Base-by-base conservation (phyloP, 805 yeast genomes). In the Wickerhamiella galacta region DNA sequence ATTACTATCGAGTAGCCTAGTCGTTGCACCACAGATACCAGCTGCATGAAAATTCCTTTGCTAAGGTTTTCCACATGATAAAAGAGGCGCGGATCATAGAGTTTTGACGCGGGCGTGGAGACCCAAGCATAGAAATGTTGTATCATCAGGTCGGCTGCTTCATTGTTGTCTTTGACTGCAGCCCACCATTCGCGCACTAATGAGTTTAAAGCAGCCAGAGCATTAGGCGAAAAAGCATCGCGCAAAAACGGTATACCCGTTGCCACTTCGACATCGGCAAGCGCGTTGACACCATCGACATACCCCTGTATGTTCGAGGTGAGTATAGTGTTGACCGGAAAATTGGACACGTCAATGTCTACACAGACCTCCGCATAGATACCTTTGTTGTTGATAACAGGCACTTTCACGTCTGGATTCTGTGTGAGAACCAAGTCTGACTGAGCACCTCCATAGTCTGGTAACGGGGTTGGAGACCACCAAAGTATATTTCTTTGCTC, bases 141-240 rank as follows among this genome's bases (percentile, higher is more conserved):
- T 39, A 83, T 75, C 68, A 85, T 67, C 1, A 79, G 61, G 51
- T 85, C 95, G 0, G 95, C 94, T 16, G 21, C 34, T 28, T 25
- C 16, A 38, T 75, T 72, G 6, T 60, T 43, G 43, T 76, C 68
- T 35, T 70, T 70, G 0, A 95, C 95, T 47, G 73, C 77, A 46
- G 82, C 92, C 94, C 95, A 87, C 95, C 95, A 82, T 20, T 65
- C 72, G 46, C 77, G 81, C 9, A 90, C 77, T 66, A 90, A 59
- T 6, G 64, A 52, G 47, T 92, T 68, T 35, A 90, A 60, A 2
- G 76, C 76, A 7, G 62, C 53, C 39, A 90, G 60, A 2, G 95
- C 79, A 1, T 78, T 70, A 0, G 73, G 65, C 8, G 85, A 75
- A 45, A 87, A 85, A 0, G 93, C 69, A 51, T 87, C 93, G 43